Evolutionary conservation across 2,329 filamentous ascomycete species (phyloP).

Genomic region (Penicillium sp.): DNA sequence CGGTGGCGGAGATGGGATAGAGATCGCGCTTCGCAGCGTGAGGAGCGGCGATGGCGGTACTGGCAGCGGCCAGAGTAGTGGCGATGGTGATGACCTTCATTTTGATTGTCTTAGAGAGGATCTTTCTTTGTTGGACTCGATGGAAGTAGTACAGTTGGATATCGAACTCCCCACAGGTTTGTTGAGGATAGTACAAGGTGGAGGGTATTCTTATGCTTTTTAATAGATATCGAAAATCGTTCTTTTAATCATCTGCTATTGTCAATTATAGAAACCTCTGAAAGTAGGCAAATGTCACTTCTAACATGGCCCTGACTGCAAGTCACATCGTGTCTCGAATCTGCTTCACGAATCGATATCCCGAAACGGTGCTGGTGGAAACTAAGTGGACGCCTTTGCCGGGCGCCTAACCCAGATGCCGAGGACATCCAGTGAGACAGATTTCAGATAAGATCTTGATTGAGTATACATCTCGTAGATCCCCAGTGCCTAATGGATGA

Average conservation of each 20-base stretch:
- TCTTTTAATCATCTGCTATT: not conserved
- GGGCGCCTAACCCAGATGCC: not conserved
- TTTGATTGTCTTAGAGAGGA: not conserved
- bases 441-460: not conserved
- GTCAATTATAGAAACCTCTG: not conserved
- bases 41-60: slow-evolving; percentile 12
- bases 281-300: too few species aligned
- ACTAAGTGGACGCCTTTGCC: not conserved
- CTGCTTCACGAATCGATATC: not conserved
- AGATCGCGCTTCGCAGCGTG: slow-evolving; percentile 12
- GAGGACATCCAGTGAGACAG: not conserved
- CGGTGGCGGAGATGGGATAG: slow-evolving; percentile 10
- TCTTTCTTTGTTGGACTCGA: too few species aligned
- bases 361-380: not conserved
- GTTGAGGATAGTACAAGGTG: not conserved
- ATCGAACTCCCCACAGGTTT: not conserved
- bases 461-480: not conserved
- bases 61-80: slow-evolving; percentile 13
- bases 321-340: not conserved
- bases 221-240: not conserved
- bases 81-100: slow-evolving; percentile 17
- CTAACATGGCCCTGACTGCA: too few species aligned
- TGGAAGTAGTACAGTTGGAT: not conserved
- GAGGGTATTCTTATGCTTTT: not conserved
- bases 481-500: not conserved